Evolutionary conservation across 176 grass and related monocot species (phyloP).

Genomic region (Musa itinerans): DNA sequence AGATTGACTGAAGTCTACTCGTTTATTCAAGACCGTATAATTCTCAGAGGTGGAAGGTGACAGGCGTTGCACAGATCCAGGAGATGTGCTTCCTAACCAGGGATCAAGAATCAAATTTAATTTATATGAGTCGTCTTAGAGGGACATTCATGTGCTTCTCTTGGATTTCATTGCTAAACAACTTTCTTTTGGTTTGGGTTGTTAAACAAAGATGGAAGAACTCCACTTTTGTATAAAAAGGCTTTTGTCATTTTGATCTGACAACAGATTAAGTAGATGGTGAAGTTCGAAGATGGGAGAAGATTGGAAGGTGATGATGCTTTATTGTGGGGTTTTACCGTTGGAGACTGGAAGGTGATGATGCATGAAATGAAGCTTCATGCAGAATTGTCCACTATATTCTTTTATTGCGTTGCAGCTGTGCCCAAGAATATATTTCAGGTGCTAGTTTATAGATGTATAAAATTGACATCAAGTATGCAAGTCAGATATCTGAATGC

Average conservation of each 20-base stretch:
- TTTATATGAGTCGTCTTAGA: neutral
- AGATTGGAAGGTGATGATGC: too few relatives aligned
- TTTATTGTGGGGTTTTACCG: neutral
- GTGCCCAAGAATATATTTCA: neutral
- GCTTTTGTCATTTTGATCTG: too few relatives aligned
- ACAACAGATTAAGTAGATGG: too few relatives aligned
- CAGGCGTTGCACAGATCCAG: neutral
- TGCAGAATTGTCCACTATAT: neutral
- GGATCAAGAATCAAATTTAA: conserved; percentile 15
- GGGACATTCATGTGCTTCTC: neutral
- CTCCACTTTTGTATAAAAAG: too few relatives aligned
- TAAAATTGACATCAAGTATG: conserved; percentile 1
- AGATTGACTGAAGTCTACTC: neutral
- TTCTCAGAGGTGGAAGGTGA: neutral
- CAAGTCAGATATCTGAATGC: neutral
- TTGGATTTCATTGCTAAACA: neutral
- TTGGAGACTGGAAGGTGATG: neutral
- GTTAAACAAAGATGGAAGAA: neutral
- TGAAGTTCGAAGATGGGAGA: too few relatives aligned
- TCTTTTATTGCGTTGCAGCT: neutral
- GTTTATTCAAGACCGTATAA: too few relatives aligned
- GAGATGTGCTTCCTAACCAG: conserved; percentile 12
- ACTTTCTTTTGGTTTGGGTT: neutral
- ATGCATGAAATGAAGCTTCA: neutral
- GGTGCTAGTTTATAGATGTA: neutral